Conservation (phyloP, 164 flowering plant species). For the Stephania cephalantha region DNA sequence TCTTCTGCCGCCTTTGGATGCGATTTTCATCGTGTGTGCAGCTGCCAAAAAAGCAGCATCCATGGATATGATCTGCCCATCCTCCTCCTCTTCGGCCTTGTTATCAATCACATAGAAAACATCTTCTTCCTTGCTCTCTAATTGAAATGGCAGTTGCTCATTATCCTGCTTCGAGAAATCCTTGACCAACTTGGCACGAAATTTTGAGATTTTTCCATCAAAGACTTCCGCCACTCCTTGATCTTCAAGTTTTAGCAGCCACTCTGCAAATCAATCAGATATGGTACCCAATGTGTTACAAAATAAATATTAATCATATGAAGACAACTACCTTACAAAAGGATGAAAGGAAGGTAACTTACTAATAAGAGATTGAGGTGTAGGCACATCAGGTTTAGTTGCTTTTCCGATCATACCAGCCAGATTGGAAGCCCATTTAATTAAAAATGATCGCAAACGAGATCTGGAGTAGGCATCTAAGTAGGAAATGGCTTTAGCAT, state of each 20-base stretch:
- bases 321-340: background rate
- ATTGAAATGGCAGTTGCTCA: constrained; percentile 15
- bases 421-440: constrained; percentile 33
- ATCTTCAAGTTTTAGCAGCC: constrained; percentile 48
- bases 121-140: constrained; percentile 16
- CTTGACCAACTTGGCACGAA: constrained; percentile 25
- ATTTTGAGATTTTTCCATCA: constrained; percentile 31
- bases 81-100: constrained; percentile 32
- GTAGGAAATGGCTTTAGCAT: constrained; percentile 41
- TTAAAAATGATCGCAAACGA: constrained; percentile 32
- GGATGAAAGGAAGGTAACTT: constrained; percentile 15
- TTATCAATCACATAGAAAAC: constrained; percentile 42
- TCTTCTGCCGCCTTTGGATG: constrained; percentile 17
- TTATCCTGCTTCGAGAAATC: constrained; percentile 21
- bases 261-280: constrained; percentile 31
- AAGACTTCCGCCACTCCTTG: constrained; percentile 40
- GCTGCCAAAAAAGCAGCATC: constrained; percentile 45
- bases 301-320: background rate
- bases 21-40: constrained; percentile 38
- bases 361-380: constrained; percentile 63
- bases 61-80: constrained; percentile 23
- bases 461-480: constrained; percentile 50
- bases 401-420: constrained; percentile 24
- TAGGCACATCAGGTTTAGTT: constrained; percentile 26
- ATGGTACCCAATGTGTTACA: background rate